phyloP scores from a whole-genome alignment of 228 moss, liverwort and hornwort species.

The Sphagnum fallax region DNA sequence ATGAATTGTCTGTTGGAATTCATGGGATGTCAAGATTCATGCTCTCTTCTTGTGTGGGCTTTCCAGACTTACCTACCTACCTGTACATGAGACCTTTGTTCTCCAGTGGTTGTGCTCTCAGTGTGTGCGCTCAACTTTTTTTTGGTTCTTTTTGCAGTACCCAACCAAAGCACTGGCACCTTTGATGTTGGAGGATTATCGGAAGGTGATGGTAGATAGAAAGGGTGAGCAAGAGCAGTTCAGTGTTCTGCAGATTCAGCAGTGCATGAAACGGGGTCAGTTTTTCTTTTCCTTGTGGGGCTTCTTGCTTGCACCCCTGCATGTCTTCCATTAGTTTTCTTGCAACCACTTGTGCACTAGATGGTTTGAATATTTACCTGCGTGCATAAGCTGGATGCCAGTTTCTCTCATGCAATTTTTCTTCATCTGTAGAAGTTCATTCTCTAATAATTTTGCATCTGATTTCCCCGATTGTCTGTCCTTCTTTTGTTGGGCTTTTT shows the following conservation, averaged over 20 bases:
- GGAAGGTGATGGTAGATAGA: conserved; percentile 95
- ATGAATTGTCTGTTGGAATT: not conserved
- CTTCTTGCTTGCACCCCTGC: not conserved
- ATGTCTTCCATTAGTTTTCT: not conserved
- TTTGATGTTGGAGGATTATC: conserved; percentile 95
- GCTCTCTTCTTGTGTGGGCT: too few relatives aligned
- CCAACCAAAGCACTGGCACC: conserved; percentile 98
- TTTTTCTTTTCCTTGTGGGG: not conserved
- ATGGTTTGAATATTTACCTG: not conserved
- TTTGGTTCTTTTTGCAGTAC: conserved; percentile 33
- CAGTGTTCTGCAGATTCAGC: conserved; percentile 75
- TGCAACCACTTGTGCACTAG: not conserved
- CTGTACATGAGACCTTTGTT: too few relatives aligned
- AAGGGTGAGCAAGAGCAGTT: conserved; percentile 97
- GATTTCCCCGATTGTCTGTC: too few relatives aligned
- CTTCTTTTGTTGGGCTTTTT: too few relatives aligned
- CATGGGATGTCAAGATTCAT: too few relatives aligned
- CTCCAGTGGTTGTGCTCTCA: too few relatives aligned
- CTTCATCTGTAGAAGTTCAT: too few relatives aligned
- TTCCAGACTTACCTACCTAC: too few relatives aligned
- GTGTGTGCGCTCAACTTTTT: too few relatives aligned
- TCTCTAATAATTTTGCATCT: too few relatives aligned
- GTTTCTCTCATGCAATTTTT: too few relatives aligned
- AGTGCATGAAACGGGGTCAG: conserved; percentile 92
- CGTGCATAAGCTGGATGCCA: too few relatives aligned